Percentiles rank a stretch among this genome's conserved stretches.
Conservation (phyloP, 768 basidiomycete genomes). For the Auricularia heimuer region DNA sequence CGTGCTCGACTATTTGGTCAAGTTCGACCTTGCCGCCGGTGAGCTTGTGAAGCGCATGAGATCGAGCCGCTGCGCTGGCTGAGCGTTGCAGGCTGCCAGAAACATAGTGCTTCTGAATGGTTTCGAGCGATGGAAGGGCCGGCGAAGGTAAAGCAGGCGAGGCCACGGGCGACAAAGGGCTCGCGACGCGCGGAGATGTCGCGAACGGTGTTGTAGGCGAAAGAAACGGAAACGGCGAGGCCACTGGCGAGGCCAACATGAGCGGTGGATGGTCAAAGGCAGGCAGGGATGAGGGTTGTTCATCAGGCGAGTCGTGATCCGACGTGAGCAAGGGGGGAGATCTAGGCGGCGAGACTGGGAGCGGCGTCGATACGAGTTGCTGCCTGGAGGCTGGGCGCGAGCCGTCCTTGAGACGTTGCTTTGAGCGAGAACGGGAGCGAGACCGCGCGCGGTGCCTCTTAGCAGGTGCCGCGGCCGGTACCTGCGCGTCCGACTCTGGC, state of each 20-base stretch:
- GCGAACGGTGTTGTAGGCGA: background rate
- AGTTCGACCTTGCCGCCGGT: conserved; percentile 46
- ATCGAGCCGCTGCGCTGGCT: conserved; percentile 76
- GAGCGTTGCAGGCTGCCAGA: conserved; percentile 79
- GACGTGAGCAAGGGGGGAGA: conserved; percentile 1
- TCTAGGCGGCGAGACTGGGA: background rate
- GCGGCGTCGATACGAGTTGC: background rate
- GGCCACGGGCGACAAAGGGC: background rate
- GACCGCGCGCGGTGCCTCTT: conserved; percentile 1
- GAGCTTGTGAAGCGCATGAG: conserved; percentile 75
- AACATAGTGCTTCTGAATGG: conserved; percentile 53
- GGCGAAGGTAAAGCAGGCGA: conserved; percentile 26
- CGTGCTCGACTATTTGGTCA: conserved; percentile 54
- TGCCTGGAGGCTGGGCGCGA: background rate
- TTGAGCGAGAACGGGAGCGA: background rate
- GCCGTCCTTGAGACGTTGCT: background rate
- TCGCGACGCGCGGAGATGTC: background rate
- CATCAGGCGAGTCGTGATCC: background rate
- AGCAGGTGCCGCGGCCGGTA: background rate
- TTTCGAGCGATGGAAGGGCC: conserved; percentile 21
- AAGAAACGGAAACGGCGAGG: background rate
- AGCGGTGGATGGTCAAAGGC: conserved; percentile 1
- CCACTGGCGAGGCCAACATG: background rate
- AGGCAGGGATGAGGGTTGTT: conserved; percentile 3
- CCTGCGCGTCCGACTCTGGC: conserved; percentile 1